Conservation (phyloP, 2,329 filamentous ascomycete genomes). For the Monosporascus cannonballus region DNA sequence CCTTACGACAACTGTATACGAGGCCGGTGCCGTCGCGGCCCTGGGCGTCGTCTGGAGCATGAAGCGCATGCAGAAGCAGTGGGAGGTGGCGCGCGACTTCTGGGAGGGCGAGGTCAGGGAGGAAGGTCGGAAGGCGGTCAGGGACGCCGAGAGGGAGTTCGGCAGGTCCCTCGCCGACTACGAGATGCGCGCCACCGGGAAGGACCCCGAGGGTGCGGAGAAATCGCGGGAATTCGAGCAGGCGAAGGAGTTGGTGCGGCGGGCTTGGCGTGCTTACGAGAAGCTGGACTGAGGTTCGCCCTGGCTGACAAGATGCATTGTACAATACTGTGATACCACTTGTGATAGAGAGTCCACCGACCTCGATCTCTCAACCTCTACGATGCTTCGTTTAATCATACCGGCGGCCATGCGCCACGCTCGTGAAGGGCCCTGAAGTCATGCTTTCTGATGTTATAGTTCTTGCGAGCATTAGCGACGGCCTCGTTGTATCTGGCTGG, state of each 20-base stretch:
- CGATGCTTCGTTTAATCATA: too few species aligned
- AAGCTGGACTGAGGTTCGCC: slow-evolving; percentile 35
- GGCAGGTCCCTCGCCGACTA: slow-evolving; percentile 34
- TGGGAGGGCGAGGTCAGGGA: slow-evolving; percentile 65
- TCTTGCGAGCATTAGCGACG: too few species aligned
- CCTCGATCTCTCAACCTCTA: too few species aligned
- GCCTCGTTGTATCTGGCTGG: too few species aligned
- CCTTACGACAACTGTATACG: slow-evolving; percentile 48
- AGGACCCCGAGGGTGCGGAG: slow-evolving; percentile 12
- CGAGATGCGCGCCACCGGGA: slow-evolving; percentile 16
- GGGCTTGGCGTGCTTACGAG: slow-evolving; percentile 42
- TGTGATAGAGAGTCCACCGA: neutral
- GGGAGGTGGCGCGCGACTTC: slow-evolving; percentile 53
- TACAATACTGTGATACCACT: slow-evolving; percentile 14
- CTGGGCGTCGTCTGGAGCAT: slow-evolving; percentile 56
- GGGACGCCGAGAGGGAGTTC: slow-evolving; percentile 49
- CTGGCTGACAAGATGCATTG: neutral
- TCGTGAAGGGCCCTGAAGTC: too few species aligned
- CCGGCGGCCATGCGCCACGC: too few species aligned
- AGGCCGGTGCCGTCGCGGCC: slow-evolving; percentile 56
- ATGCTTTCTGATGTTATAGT: too few species aligned
- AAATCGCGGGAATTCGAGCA: slow-evolving; percentile 27
- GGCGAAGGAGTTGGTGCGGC: slow-evolving; percentile 39
- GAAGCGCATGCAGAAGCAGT: slow-evolving; percentile 53
- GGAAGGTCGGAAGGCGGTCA: slow-evolving; percentile 57